These are phyloP conservation scores for Candida oleophila DNA, from an alignment of 805 yeast species.

Conservation along the genomic window DNA sequence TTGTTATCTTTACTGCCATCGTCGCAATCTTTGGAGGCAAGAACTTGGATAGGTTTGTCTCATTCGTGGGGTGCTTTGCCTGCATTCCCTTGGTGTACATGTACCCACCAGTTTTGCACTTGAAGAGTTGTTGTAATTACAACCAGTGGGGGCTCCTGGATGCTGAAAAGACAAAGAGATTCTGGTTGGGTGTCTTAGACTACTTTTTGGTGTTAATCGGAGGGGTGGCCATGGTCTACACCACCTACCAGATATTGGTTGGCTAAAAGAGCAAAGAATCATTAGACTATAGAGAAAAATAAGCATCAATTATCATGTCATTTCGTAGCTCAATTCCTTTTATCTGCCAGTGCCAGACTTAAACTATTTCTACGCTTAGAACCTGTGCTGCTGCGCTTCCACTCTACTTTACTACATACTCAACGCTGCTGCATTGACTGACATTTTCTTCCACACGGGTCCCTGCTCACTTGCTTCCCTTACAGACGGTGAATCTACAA, in stretches of 20 bases:
- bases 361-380: too few relatives aligned
- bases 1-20: conserved; percentile 54
- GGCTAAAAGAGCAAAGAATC: conserved; percentile 2
- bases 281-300: neutral
- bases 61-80: conserved; percentile 81
- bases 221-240: conserved; percentile 60
- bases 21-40: conserved; percentile 69
- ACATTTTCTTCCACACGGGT: too few relatives aligned
- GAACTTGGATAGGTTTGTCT: conserved; percentile 70
- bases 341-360: too few relatives aligned
- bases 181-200: conserved; percentile 44
- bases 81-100: conserved; percentile 84
- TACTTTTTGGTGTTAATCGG: conserved; percentile 54
- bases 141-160: conserved; percentile 12
- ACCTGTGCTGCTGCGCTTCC: too few relatives aligned
- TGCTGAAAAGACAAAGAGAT: conserved; percentile 28
- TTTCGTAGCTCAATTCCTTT: too few relatives aligned
- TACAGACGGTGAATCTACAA: too few relatives aligned
- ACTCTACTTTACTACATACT: too few relatives aligned
- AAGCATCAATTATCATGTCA: too few relatives aligned
- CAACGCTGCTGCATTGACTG: too few relatives aligned
- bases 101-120: conserved; percentile 79
- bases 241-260: conserved; percentile 56
- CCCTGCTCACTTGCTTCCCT: too few relatives aligned
- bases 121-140: conserved; percentile 45